Evolutionary conservation across 257 asterid genomes (phyloP), one percentile per base, ranked within the genome.

Genomic region (Ilex aquifolium): DNA sequence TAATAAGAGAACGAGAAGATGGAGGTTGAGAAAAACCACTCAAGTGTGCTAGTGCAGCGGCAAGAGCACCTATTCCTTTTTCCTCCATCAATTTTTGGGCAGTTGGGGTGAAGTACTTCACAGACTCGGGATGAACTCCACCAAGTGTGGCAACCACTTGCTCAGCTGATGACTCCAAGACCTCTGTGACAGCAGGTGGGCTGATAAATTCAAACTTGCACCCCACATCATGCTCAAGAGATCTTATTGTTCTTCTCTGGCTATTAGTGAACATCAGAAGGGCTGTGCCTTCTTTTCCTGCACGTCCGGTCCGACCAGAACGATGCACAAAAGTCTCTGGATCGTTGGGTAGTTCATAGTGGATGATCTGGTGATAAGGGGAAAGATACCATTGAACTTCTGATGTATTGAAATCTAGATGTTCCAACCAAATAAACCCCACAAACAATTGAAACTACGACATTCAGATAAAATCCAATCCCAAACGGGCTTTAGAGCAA

Each of bases 271-370:
- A 89, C 95, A 89, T 77, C 74, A 89, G 76, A 56, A 87, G 67
- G 40, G 94, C 89, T 29, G 76, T 64, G 69, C 95, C 97, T 70
- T 70, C 72, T 55, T 89, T 89, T 68, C 91, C 97, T 8, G 97
- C 95, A 72, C 99, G 96, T 21, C 99, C 99, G 14, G 99, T 93
- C 60, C 96, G 90, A 51, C 99, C 97, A 62, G 99, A 93, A 32
- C 97, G 95, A 62, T 93, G 99, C 78, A 93, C 99, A 65, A 93
- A 93, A 40, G 97, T 85, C 72, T 93, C 97, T 1, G 97, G 94
- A 67, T 90, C 99, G 60, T 90, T 93, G 55, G 99, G 97, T 65
- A 89, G 90, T 75, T 93, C 99, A 55, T 93, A 90, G 77, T 93
- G 99, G 74, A 93, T 90, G 63, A 93, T 36, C 99, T 92, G 76